These are phyloP conservation scores for Gelatoporia subvermispora DNA, from an alignment of 768 basidiomycete species.

Conservation along the genomic window DNA sequence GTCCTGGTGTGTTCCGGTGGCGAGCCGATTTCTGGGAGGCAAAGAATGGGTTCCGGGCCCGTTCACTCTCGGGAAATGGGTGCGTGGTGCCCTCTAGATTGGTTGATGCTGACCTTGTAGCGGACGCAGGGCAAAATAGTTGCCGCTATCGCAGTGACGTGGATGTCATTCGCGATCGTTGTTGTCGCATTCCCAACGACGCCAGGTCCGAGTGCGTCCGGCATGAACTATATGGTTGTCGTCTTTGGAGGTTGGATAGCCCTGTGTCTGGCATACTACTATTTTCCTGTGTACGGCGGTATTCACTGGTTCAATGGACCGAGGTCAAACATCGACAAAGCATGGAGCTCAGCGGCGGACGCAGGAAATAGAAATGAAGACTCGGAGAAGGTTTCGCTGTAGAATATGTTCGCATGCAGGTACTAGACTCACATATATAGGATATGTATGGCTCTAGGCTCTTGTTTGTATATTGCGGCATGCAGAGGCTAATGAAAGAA, in stretches of 20 bases:
- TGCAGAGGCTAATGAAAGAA: too few species aligned
- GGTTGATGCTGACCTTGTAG: too few species aligned
- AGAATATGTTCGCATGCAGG: too few species aligned
- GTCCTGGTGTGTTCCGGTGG: constrained; percentile 30
- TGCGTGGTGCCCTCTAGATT: constrained; percentile 4
- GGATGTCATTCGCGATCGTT: constrained; percentile 33
- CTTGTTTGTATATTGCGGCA: too few species aligned
- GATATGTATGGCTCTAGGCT: too few species aligned
- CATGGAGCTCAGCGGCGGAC: too few species aligned
- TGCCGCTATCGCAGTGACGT: constrained; percentile 28
- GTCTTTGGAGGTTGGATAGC: constrained; percentile 30
- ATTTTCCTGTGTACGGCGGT: constrained; percentile 26
- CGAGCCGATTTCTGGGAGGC: constrained; percentile 26
- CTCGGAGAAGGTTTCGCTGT: background rate
- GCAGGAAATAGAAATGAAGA: background rate
- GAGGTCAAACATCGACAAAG: constrained; percentile 27
- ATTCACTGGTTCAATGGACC: constrained; percentile 26
- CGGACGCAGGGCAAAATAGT: constrained; percentile 24
- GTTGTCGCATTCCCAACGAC: constrained; percentile 32
- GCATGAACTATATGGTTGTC: constrained; percentile 38
- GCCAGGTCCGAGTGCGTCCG: constrained; percentile 24
- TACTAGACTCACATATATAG: too few species aligned
- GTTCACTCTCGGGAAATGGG: constrained; percentile 29
- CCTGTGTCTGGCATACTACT: constrained; percentile 33
- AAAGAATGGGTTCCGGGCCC: constrained; percentile 28